A percentile compares a stretch with the other conserved stretches of the same genome.
These are phyloP conservation scores for Tulasnella sp. DNA, from an alignment of 768 basidiomycete species.

Conservation along the genomic window DNA sequence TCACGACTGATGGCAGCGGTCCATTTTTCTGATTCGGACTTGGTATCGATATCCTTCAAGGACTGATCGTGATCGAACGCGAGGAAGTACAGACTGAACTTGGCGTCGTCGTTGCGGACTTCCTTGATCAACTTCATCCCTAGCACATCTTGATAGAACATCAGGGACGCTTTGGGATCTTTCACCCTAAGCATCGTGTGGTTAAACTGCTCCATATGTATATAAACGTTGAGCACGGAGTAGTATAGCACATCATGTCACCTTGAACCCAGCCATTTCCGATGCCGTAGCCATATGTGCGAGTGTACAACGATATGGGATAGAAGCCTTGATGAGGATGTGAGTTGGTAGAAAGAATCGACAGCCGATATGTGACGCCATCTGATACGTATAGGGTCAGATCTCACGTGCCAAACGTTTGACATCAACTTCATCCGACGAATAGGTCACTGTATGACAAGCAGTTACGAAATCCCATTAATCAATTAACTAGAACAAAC, in stretches of 20 bases:
- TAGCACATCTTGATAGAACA: constrained; percentile 65
- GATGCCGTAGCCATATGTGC: not conserved
- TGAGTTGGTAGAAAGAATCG: not conserved
- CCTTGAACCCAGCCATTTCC: constrained; percentile 2
- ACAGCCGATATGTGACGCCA: not conserved
- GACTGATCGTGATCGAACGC: constrained; percentile 48
- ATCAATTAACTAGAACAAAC: not conserved
- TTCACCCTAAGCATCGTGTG: constrained; percentile 85
- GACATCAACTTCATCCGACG: no score
- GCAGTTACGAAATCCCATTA: not conserved
- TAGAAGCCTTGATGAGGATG: no score
- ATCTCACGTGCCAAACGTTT: not conserved
- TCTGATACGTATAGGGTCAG: no score
- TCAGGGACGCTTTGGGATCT: constrained; percentile 70
- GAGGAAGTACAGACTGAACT: constrained; percentile 79
- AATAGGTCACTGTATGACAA: not conserved
- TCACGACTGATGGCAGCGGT: constrained; percentile 48
- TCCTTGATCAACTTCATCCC: constrained; percentile 62
- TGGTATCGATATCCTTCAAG: constrained; percentile 38
- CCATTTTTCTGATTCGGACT: constrained; percentile 41
- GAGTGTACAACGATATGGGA: not conserved
- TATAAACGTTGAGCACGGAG: no score
- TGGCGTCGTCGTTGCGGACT: constrained; percentile 33
- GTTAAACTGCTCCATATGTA: constrained; percentile 44
- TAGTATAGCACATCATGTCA: not conserved